These are phyloP conservation scores for Spirogloea muscicola DNA, from an alignment of 139 green algal genomes.

Conservation along the genomic window DNA sequence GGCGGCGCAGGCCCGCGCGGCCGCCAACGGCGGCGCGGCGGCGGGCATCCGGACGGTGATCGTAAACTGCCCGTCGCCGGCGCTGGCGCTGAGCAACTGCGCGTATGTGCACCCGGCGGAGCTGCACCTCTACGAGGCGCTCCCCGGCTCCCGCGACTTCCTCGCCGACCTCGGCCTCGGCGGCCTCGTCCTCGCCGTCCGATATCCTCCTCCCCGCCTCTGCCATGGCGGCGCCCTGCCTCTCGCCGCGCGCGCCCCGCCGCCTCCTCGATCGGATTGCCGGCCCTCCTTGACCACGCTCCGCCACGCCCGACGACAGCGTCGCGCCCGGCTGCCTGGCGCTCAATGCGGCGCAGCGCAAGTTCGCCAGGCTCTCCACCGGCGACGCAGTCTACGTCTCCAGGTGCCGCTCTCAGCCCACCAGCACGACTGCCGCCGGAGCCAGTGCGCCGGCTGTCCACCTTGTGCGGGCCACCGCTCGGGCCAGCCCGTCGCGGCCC, in stretches of 20 bases:
- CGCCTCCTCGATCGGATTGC: too few species aligned
- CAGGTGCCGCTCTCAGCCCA: too few species aligned
- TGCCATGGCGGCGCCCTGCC: too few species aligned
- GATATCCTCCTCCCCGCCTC: slow-evolving; percentile 45
- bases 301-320: slow-evolving; percentile 42
- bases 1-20: too few species aligned
- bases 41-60: too few species aligned
- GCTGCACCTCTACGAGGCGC: not conserved
- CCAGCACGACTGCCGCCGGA: too few species aligned
- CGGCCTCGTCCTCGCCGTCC: slow-evolving; percentile 58
- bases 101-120: slow-evolving; percentile 34
- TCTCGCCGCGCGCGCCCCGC: too few species aligned
- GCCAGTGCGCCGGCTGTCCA: too few species aligned
- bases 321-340: slow-evolving; percentile 63
- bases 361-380: slow-evolving; percentile 30
- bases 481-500: too few species aligned
- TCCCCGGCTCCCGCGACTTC: slow-evolving; percentile 31
- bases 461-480: too few species aligned
- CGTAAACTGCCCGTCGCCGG: slow-evolving; percentile 48
- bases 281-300: too few species aligned
- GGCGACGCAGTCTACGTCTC: slow-evolving; percentile 19
- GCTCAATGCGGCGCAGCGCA: slow-evolving; percentile 81
- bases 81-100: slow-evolving; percentile 41
- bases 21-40: too few species aligned
- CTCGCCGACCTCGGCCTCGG: slow-evolving; percentile 37